Evolutionary conservation across 208 protist species (phyloP).

Genomic region (Zelonia costaricensis): DNA sequence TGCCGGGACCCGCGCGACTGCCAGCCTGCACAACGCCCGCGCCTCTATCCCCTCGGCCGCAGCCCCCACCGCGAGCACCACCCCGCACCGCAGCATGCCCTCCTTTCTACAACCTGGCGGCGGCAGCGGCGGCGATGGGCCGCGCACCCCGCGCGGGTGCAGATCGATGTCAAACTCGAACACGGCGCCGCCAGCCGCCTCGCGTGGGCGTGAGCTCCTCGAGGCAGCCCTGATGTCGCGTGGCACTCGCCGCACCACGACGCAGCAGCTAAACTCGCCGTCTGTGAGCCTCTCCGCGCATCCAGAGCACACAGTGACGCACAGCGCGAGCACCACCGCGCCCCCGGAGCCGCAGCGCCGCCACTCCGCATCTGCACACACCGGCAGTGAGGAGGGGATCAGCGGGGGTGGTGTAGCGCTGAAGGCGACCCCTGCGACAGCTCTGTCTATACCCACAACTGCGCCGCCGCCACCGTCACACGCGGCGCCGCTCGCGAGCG

Average conservation of each 20-base stretch:
- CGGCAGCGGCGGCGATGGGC: neutral
- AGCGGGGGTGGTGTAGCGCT: no score
- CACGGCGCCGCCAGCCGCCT: conserved; percentile 1
- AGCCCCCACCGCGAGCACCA: conserved; percentile 3
- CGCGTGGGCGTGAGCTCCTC: conserved; percentile 23
- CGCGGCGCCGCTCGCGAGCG: no score
- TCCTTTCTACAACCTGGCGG: conserved; percentile 17
- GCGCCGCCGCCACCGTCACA: no score
- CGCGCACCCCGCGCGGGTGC: neutral
- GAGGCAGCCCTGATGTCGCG: conserved; percentile 28
- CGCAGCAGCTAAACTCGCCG: neutral
- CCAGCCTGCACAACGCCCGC: conserved; percentile 1
- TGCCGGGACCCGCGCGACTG: neutral
- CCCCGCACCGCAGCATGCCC: conserved; percentile 5
- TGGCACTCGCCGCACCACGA: conserved; percentile 1
- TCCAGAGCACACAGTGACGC: no score
- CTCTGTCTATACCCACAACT: no score
- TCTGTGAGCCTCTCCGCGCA: neutral
- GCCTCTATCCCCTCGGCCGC: no score
- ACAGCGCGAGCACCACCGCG: no score
- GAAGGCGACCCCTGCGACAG: no score
- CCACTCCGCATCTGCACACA: no score
- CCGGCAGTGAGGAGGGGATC: no score
- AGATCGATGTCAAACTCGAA: neutral
- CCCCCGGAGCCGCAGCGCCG: no score